Conservation (phyloP, 495 filamentous ascomycete species). For the Annulohypoxylon nitens region DNA sequence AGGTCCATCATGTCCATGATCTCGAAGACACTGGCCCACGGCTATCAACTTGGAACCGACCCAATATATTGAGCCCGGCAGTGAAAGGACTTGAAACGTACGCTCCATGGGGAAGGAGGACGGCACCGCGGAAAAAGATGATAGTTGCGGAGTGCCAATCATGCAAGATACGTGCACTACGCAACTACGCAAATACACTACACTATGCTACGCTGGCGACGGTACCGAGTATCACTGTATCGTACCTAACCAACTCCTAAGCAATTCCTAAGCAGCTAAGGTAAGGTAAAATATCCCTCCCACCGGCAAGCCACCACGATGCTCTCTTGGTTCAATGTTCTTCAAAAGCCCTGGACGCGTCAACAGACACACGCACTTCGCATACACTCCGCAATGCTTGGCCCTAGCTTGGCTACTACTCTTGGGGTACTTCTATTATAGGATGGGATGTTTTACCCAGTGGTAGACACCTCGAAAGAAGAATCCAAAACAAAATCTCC, state of each 20-base stretch:
- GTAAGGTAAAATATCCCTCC: neutral
- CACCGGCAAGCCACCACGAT: slow-evolving; percentile 13
- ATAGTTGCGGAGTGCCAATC: slow-evolving; percentile 35
- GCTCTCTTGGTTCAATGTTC: neutral
- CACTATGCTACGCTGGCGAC: neutral
- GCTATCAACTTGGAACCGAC: slow-evolving; percentile 38
- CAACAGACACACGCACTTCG: slow-evolving; percentile 11
- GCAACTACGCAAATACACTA: neutral
- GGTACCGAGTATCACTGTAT: neutral
- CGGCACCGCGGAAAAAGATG: slow-evolving; percentile 34
- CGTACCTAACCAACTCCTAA: neutral
- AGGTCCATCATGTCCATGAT: slow-evolving; percentile 1
- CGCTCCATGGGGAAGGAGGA: slow-evolving; percentile 46
- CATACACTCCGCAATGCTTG: slow-evolving; percentile 5
- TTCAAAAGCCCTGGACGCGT: slow-evolving; percentile 30
- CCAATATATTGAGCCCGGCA: slow-evolving; percentile 44
- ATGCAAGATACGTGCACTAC: slow-evolving; percentile 37
- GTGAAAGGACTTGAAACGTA: slow-evolving; percentile 43
- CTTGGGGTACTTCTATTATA: slow-evolving; percentile 6
- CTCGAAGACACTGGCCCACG: slow-evolving; percentile 25
- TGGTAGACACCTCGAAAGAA: neutral
- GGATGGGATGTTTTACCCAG: neutral
- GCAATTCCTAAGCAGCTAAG: neutral
- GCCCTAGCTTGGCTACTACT: slow-evolving; percentile 12
- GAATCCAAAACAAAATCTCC: slow-evolving; percentile 1